Conservation (phyloP, 306 rosid species). For the Lathyrus aphaca region DNA sequence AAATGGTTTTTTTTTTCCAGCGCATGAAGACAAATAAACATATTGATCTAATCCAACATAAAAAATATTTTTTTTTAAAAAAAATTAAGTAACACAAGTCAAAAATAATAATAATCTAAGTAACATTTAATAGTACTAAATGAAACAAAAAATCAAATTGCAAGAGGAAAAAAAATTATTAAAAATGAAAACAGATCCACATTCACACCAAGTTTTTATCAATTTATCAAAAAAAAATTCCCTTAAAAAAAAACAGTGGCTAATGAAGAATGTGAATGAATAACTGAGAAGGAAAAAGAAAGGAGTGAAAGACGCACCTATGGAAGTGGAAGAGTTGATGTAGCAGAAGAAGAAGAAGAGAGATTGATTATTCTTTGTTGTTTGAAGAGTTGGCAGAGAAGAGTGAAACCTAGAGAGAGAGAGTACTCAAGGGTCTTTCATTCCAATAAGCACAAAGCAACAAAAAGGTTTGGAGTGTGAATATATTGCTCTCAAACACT, state of each 20-base stretch:
- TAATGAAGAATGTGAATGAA: not conserved
- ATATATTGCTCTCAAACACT: conserved; percentile 31
- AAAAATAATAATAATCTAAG: not conserved
- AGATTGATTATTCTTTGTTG: conserved; percentile 6
- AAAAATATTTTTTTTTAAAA: no score
- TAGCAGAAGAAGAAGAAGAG: conserved; percentile 37
- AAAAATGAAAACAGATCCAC: conserved; percentile 37
- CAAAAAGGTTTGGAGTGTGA: conserved; percentile 60
- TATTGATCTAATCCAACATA: no score
- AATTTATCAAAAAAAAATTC: conserved; percentile 20
- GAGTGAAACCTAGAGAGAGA: conserved; percentile 37
- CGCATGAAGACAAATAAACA: not conserved
- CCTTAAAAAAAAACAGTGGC: not conserved
- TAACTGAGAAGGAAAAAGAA: not conserved
- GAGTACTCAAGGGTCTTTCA: conserved; percentile 67
- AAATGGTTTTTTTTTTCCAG: not conserved
- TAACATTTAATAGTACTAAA: conserved; percentile 13
- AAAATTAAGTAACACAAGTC: conserved; percentile 1
- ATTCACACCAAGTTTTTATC: not conserved
- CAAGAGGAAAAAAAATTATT: not conserved
- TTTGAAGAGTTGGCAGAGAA: conserved; percentile 1
- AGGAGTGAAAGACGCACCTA: conserved; percentile 36
- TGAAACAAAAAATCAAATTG: not conserved
- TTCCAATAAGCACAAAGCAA: conserved; percentile 84
- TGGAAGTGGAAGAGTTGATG: conserved; percentile 29